These are phyloP conservation scores for Phytophthora sp. DNA, from an alignment of 352 stramenopile species.

Conservation along the genomic window DNA sequence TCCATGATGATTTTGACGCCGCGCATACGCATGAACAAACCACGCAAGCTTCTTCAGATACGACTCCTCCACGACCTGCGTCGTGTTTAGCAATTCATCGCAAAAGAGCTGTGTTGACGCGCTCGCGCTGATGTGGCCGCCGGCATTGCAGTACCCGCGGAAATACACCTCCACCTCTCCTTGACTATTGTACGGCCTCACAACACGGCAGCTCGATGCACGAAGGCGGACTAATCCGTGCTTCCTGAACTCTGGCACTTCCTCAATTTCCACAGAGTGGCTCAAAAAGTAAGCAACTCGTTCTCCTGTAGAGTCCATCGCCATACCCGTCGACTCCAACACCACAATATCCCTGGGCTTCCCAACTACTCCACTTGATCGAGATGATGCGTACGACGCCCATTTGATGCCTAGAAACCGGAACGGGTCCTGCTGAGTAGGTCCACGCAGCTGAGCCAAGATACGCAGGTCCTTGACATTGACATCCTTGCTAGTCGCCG, in stretches of 20 bases:
- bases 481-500: conserved; percentile 21
- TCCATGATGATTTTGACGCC: conserved; percentile 7
- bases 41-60: conserved; percentile 75
- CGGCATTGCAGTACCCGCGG: conserved; percentile 45
- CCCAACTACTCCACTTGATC: background rate
- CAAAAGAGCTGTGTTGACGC: conserved; percentile 37
- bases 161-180: conserved; percentile 54
- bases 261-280: conserved; percentile 45
- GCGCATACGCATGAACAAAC: conserved; percentile 48
- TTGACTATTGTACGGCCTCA: conserved; percentile 36
- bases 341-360: conserved; percentile 32
- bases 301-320: conserved; percentile 42
- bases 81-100: conserved; percentile 40
- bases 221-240: conserved; percentile 36
- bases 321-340: conserved; percentile 45
- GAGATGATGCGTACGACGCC: conserved; percentile 7
- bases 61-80: conserved; percentile 57
- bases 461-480: conserved; percentile 35
- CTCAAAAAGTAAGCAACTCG: conserved; percentile 42
- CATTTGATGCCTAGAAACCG: conserved; percentile 36
- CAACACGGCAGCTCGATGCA: conserved; percentile 50
- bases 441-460: conserved; percentile 26
- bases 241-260: conserved; percentile 47
- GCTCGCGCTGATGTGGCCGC: conserved; percentile 30
- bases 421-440: conserved; percentile 33